Evolutionary conservation across 345 rosid genomes (phyloP).

Genomic region (Eucalyptus grandis): DNA sequence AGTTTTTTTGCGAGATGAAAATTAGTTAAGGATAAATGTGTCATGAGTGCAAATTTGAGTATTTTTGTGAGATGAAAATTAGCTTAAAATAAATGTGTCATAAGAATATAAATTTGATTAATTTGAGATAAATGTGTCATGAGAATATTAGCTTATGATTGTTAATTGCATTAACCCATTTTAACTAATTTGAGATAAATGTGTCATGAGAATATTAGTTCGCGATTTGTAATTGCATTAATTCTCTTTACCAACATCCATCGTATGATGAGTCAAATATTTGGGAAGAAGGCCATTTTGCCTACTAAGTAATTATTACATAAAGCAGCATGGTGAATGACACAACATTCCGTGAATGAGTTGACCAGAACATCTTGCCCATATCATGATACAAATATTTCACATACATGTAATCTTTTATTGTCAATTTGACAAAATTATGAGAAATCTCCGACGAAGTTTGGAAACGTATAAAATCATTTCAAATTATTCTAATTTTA

Average conservation of each 20-base stretch:
- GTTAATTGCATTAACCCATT: neutral
- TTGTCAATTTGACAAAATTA: neutral
- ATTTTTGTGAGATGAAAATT: neutral
- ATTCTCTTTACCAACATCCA: neutral
- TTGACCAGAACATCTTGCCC: neutral
- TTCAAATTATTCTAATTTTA: neutral
- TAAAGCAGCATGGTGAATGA: neutral
- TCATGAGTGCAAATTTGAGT: rapidly evolving
- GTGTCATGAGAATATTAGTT: neutral
- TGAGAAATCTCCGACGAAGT: neutral
- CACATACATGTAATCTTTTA: neutral
- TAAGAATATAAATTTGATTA: neutral
- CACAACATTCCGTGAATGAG: neutral
- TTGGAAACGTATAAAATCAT: neutral
- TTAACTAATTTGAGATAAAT: neutral
- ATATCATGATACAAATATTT: neutral
- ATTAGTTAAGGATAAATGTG: neutral
- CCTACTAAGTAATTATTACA: neutral
- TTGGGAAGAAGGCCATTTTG: neutral
- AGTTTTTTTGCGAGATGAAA: no score
- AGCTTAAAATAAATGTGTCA: neutral
- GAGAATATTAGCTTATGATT: no score
- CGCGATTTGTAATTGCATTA: rapidly evolving
- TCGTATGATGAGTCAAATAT: neutral
- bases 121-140: neutral